Conservation (phyloP, 2,329 filamentous ascomycete genomes). For the Cryphonectria parasitica region DNA sequence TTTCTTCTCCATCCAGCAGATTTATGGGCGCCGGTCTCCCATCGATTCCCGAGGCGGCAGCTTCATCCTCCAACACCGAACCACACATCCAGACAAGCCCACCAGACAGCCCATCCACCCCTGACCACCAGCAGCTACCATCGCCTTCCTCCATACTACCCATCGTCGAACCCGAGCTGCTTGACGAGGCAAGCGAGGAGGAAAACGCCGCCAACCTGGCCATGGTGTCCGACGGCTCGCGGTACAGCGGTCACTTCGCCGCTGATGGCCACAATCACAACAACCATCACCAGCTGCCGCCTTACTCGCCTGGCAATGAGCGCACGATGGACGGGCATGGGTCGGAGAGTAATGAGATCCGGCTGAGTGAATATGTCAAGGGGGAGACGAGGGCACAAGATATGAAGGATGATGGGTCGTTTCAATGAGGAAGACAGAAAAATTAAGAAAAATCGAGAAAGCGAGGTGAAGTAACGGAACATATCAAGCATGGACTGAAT, state of each 20-base stretch:
- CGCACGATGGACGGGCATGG: constrained; percentile 41
- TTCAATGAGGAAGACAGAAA: neutral
- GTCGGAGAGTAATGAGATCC: constrained; percentile 41
- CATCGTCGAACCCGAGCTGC: neutral
- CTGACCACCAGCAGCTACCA: neutral
- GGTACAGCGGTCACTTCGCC: constrained; percentile 27
- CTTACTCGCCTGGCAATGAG: constrained; percentile 34
- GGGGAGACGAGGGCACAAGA: constrained; percentile 42
- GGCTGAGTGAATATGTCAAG: constrained; percentile 44
- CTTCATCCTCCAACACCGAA: neutral
- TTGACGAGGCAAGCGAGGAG: constrained; percentile 26
- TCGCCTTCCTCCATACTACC: neutral
- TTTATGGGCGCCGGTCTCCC: constrained; percentile 1
- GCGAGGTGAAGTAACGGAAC: neutral
- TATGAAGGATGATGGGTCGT: constrained; percentile 38
- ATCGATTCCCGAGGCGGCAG: constrained; percentile 9
- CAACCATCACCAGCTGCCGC: constrained; percentile 18
- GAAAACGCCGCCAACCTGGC: constrained; percentile 37
- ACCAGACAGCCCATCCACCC: neutral
- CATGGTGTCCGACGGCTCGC: constrained; percentile 39
- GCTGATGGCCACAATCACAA: constrained; percentile 11
- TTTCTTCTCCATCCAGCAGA: constrained; percentile 1
- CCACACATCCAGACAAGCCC: neutral
- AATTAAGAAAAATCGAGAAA: neutral
- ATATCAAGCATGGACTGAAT: neutral